Evolutionary conservation across 345 rosid species (phyloP), one percentile per base, ranked within the genome.

Genomic region (Noccaea caerulescens): DNA sequence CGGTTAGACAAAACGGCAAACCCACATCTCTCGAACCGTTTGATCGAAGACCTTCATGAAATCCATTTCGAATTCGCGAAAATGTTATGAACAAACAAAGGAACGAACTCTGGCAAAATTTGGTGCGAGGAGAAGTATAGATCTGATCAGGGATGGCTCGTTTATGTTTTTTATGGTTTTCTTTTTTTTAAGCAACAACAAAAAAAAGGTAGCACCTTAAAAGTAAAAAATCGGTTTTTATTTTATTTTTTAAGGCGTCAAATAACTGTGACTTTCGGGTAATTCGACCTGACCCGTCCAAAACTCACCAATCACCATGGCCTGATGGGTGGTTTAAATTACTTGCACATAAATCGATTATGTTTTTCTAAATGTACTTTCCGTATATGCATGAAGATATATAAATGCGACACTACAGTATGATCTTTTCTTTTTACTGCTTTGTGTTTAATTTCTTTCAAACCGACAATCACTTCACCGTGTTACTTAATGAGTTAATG

Each of bases 1-100:
- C 38, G 32, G 58, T 13, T 30, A 7, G 14, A 50, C 0, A 7
- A 36, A 58, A 30, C 10, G 8, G 51, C 3, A 67, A 75, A 76
- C 93, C 50, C 67, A 94, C 99, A 94, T 94, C 83, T 94, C 99
- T 44, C 99, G 96, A 77, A 94, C 96, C 8, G 99, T 88, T 79
- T 94, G 98, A 79, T 94, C 99, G 81, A 94, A 68, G 36, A 84
- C 99, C 90, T 94, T 94, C 90, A 91, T 88, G 89, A 94, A 87
- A 91, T 94, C 99, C 99, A 91, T 94, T 83, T 71, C 34, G 71
- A 81, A 84, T 78, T 80, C 75, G 77, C 65, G 39, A 64, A 51
- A 42, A 44, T 50, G 45, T 4, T 61, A 59, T 25, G 50, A 73
- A 58, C 54, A 58, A 73, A 58, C 60, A 58, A 10, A 47, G 7